Evolutionary conservation across 164 flowering plant species (phyloP), one percentile per base, ranked within the genome.

Genomic region (Houttuynia cordata): DNA sequence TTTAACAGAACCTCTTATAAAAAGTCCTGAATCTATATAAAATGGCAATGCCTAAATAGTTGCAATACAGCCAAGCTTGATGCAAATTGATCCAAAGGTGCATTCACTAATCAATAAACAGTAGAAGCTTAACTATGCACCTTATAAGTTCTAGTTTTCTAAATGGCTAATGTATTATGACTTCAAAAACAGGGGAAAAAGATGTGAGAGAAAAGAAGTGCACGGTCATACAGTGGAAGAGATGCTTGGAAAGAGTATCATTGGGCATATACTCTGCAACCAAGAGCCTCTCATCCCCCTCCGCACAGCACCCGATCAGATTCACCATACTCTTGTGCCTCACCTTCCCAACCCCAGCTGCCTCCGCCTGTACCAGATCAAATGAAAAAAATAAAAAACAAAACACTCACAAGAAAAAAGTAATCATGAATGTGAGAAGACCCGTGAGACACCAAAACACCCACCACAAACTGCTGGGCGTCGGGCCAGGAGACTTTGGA

Each of bases 181-280:
- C 14, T 45, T 5, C 21, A 49, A n/a, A 18, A 57, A 34, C 22
- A 42, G 22, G 50, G 21, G 50, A 58, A 51, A 30, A 25, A 56
- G 50, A 56, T 9, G 22, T 15, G 15, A 51, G 51, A 14, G 53
- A 53, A n/a, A 37, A 59, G 15, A 60, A 42, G 49, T 14, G 17
- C 14, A 42, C 1, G 8, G 1, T 1, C 74, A 34, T 81, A 88
- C 96, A 87, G 62, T 86, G 96, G 61, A 89, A 89, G 23, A 89
- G 85, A 71, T 89, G 96, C 77, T 85, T 89, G 1, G 96, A 80
- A 8, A 89, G 88, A 19, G 96, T 86, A 71, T 86, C 91, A 73
- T 87, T 81, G 5, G 91, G 86, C 94, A 89, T 89, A 64, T 68
- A 89, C 66, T 89, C 91, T 0, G 96, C 91, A 20, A 89, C 90